Conservation (phyloP, 805 yeast species). For the Monosporozyma solicola region DNA sequence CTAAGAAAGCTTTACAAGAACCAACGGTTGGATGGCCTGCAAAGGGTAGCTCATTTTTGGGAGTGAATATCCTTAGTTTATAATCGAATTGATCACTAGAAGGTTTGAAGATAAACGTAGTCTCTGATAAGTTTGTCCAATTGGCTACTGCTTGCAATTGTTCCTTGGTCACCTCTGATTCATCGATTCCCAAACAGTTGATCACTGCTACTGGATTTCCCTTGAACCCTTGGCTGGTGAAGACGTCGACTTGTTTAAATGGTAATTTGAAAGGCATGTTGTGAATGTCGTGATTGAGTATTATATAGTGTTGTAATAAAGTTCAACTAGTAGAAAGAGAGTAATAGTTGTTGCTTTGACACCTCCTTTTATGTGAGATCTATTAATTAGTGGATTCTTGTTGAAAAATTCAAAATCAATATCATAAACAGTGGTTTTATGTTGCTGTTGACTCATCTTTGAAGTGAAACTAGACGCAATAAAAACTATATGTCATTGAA, state of each 20-base stretch:
- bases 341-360: too few species aligned
- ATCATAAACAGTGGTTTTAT: too few species aligned
- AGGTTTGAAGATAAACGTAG: constrained; percentile 42
- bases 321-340: too few species aligned
- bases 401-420: too few species aligned
- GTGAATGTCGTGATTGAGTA: too few species aligned
- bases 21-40: constrained; percentile 63
- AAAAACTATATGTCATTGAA: too few species aligned
- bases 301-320: too few species aligned
- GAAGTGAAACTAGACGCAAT: too few species aligned
- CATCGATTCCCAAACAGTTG: constrained; percentile 15
- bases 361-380: neutral
- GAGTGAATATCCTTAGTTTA: constrained; percentile 42
- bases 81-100: constrained; percentile 36
- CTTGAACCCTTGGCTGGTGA: constrained; percentile 29
- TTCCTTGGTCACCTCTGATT: constrained; percentile 26
- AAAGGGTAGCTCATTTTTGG: constrained; percentile 42
- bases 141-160: constrained; percentile 41
- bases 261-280: constrained; percentile 14
- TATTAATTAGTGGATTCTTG: too few species aligned
- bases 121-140: constrained; percentile 57
- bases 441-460: too few species aligned
- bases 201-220: constrained; percentile 52
- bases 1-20: constrained; percentile 38
- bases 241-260: constrained; percentile 33